A percentile compares a stretch with the other conserved stretches of the same genome.
Evolutionary conservation across 2,329 filamentous ascomycete species (phyloP).

Genomic region (Aspergillus carbonarius): DNA sequence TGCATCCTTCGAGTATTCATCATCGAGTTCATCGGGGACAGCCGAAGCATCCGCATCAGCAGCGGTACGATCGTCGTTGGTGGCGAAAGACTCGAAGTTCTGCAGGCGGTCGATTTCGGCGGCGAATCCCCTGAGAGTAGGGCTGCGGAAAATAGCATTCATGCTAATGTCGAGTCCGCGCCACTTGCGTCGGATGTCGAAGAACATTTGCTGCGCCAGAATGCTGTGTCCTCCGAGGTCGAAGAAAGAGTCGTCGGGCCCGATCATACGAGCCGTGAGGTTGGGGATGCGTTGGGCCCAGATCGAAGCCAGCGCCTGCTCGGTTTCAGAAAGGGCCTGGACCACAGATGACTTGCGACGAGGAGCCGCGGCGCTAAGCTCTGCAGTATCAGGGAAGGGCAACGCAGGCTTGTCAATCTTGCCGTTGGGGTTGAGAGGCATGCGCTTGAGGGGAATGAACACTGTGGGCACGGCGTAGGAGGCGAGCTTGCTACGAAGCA

Average conservation of each 20-base stretch:
- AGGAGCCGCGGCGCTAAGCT: slow-evolving; percentile 59
- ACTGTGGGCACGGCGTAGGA: slow-evolving; percentile 73
- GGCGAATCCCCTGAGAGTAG: slow-evolving; percentile 60
- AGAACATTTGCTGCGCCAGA: slow-evolving; percentile 76
- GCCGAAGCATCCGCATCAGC: slow-evolving; percentile 41
- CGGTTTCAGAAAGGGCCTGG: slow-evolving; percentile 54
- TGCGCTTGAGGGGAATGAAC: slow-evolving; percentile 68
- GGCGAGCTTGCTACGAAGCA: slow-evolving; percentile 70
- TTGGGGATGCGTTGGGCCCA: slow-evolving; percentile 72
- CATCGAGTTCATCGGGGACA: slow-evolving; percentile 38
- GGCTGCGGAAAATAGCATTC: slow-evolving; percentile 67
- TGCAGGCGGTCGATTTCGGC: slow-evolving; percentile 54
- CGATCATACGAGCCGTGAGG: slow-evolving; percentile 66
- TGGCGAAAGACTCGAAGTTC: slow-evolving; percentile 49
- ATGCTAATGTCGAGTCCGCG: slow-evolving; percentile 67
- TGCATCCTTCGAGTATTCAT: slow-evolving; percentile 53
- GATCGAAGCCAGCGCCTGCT: slow-evolving; percentile 66
- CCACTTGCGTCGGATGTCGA: slow-evolving; percentile 64
- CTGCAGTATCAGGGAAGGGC: slow-evolving; percentile 74
- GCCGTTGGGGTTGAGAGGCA: slow-evolving; percentile 82
- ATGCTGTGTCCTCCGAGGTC: slow-evolving; percentile 79
- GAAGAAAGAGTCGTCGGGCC: slow-evolving; percentile 67
- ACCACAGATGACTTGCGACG: slow-evolving; percentile 51
- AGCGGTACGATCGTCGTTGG: slow-evolving; percentile 40
- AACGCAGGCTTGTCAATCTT: slow-evolving; percentile 78